A percentile compares a stretch with the other conserved stretches of the same genome.
phyloP scores from a whole-genome alignment of 148 eudicot genomes.

The Agrostemma githago region DNA sequence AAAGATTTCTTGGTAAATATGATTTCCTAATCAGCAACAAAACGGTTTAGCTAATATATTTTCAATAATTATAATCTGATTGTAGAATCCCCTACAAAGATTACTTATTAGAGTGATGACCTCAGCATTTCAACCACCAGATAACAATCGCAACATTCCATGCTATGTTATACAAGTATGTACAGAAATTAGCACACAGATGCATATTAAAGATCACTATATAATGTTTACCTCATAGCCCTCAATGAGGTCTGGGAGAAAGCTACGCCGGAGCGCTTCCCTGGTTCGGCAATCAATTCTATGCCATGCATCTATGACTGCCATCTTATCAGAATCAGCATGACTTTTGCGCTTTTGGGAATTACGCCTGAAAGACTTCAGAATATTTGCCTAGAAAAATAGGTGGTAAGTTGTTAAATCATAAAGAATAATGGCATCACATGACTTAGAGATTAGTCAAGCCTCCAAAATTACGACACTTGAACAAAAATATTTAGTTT shows the following conservation, averaged over 20 bases:
- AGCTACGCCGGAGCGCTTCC: constrained; percentile 88
- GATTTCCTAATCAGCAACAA: not conserved
- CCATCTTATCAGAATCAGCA: constrained; percentile 62
- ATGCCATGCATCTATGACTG: constrained; percentile 84
- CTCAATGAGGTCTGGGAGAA: constrained; percentile 53
- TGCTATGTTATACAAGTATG: not conserved
- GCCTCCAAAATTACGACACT: not conserved
- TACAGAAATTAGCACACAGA: not conserved
- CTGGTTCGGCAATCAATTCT: constrained; percentile 82
- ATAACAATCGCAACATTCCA: not conserved
- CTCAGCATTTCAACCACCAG: not conserved
- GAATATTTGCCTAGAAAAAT: constrained; percentile 46
- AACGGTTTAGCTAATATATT: not conserved
- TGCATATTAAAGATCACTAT: not conserved
- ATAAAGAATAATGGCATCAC: not conserved
- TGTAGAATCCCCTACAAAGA: not conserved
- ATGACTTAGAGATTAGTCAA: not conserved
- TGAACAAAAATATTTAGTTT: not conserved
- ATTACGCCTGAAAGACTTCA: constrained; percentile 37
- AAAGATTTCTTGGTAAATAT: not conserved
- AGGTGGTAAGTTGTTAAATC: not conserved
- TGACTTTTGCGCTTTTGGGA: constrained; percentile 46
- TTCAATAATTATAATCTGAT: not conserved
- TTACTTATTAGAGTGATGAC: not conserved
- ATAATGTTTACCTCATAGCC: constrained; percentile 63